Percentiles rank a stretch among this genome's conserved stretches.
These are phyloP conservation scores for Porodaedalea pini DNA, from an alignment of 1,284 basidiomycete genomes.

Conservation along the genomic window DNA sequence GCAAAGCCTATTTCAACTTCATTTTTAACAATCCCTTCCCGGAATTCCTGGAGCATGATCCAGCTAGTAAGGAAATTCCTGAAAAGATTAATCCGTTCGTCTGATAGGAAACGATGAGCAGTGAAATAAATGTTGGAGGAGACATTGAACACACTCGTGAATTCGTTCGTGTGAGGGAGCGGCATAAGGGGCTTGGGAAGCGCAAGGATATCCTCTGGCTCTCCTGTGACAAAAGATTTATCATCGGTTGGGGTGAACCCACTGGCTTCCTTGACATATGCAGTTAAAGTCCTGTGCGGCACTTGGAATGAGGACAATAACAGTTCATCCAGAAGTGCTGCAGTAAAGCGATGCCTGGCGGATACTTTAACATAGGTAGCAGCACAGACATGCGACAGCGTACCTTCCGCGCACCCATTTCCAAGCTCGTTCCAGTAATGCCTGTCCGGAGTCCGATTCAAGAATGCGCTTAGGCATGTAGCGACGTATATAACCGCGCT, in stretches of 20 bases:
- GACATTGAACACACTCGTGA: neutral
- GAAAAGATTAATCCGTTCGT: no score
- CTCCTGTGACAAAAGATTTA: neutral
- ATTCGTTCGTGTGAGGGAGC: neutral
- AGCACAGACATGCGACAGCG: neutral
- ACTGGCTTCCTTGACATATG: neutral
- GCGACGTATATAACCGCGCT: neutral
- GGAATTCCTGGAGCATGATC: neutral
- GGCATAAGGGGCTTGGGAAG: neutral
- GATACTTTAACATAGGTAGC: neutral
- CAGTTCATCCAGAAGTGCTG: neutral
- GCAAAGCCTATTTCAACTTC: neutral
- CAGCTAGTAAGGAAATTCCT: neutral
- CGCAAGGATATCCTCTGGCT: neutral
- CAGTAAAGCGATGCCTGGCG: neutral
- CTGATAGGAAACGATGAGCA: neutral
- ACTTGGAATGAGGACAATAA: neutral
- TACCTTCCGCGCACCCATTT: slow-evolving; percentile 1
- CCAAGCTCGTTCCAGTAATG: neutral
- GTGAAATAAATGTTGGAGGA: neutral
- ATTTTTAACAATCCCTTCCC: no score
- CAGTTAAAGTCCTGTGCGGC: neutral
- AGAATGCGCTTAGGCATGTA: neutral
- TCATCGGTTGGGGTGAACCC: neutral
- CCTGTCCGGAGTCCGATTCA: neutral